Conservation (phyloP, 2,329 filamentous ascomycete species). For the Geosmithia putterillii region DNA sequence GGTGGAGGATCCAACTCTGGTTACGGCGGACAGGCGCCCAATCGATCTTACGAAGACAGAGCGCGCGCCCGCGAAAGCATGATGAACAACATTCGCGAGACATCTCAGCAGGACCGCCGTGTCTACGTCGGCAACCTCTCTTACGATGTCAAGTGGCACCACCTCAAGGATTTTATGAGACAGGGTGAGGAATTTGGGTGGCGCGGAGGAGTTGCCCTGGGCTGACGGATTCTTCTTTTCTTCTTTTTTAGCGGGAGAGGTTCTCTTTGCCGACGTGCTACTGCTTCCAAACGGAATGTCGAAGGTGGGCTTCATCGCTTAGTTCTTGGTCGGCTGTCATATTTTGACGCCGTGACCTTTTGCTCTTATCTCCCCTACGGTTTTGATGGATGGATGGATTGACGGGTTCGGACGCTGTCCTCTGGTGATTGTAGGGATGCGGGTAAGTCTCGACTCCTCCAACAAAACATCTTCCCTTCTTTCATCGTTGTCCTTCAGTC, state of each 20-base stretch:
- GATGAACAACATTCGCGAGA: conserved; percentile 89
- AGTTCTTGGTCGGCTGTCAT: conserved; percentile 76
- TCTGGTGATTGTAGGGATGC: conserved; percentile 95
- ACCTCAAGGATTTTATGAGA: conserved; percentile 99
- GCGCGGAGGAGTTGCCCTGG: conserved; percentile 11
- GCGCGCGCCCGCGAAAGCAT: conserved; percentile 79
- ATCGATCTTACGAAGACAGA: conserved; percentile 76
- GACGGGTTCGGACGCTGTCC: conserved; percentile 93
- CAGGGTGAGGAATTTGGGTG: conserved; percentile 58
- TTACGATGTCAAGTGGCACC: conserved; percentile 99
- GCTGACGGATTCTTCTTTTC: conserved; percentile 22
- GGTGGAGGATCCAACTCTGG: conserved; percentile 58
- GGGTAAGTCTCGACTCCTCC: conserved; percentile 55
- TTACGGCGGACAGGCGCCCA: conserved; percentile 47
- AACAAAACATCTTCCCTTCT: conserved; percentile 2
- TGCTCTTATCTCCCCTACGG: conserved; percentile 33
- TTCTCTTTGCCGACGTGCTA: conserved; percentile 98
- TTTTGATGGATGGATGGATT: conserved; percentile 91
- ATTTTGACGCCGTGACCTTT: conserved; percentile 29
- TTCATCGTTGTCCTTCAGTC: neutral
- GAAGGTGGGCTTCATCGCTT: conserved; percentile 97
- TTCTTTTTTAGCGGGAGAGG: conserved; percentile 70
- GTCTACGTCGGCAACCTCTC: conserved; percentile 99
- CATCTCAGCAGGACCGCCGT: conserved; percentile 94
- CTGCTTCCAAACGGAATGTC: conserved; percentile 99